Base-by-base conservation (phyloP, 2,329 filamentous ascomycete species). In the Arachnopeziza araneosa region DNA sequence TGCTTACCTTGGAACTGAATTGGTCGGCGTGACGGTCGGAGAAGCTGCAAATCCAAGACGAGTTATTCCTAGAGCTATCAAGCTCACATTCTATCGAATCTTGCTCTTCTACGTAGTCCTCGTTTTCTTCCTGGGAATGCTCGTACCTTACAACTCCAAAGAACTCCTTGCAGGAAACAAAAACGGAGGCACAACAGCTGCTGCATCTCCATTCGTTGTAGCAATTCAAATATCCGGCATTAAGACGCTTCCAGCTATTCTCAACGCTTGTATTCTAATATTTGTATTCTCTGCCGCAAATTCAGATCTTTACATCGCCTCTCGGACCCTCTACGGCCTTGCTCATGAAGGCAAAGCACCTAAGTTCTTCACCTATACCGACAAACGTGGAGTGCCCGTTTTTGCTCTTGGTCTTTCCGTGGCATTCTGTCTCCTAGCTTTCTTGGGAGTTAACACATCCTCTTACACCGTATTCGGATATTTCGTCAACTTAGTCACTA, bases 241-340 rank as follows among this genome's bases (percentile, higher is more conserved):
- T 66, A 74, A 76, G 1, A 81, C 79, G 1, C 79, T 90, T 1
- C 83, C 87, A 66, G 83, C 82, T 62, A 79, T 89, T 66, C 86
- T 90, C 75, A 90, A 90, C 69, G 86, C 80, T 36, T 84, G 83
- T 22, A 83, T 90, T 66, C 76, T 89, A 56, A 85, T 87, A 19
- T 87, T 84, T 6, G 87, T 86, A 1, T 84, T 82, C 78, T 84
- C 82, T 1, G 83, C 83, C 7, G 82, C 80, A 24, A 85, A 84
- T 68, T 81, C 82, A 0, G 65, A 83, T 76, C 76, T 84, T 57
- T 89, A 89, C 73, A 86, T 84, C 0, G 85, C 87, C 55, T 87
- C 84, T 50, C 84, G 89, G 69, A 84, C 91, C 22, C 77, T 92
- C 9, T 86, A 89, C 69, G 86, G 85, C 60, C 82, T 92, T 70